Percentiles rank a stretch among this genome's conserved stretches.
Evolutionary conservation across 1,284 basidiomycete genomes (phyloP).

Genomic region (Neolentinus lepideus): DNA sequence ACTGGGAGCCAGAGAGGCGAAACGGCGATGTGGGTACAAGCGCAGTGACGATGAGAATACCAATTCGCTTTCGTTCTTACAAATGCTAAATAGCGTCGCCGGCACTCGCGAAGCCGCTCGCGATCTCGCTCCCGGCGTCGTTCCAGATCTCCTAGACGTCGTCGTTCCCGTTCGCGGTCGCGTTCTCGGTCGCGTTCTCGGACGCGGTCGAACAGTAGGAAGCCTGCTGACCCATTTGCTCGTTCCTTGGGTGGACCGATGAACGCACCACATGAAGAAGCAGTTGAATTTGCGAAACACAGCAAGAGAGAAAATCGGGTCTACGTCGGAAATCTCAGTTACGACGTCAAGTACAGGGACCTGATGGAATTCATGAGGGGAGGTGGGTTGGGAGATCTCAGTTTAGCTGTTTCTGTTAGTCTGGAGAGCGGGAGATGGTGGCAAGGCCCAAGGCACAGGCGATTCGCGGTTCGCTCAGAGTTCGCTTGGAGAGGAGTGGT

Average conservation of each 20-base stretch:
- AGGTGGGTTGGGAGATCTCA: slow-evolving; percentile 89
- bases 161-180: slow-evolving; percentile 47
- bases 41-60: slow-evolving; percentile 9
- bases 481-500: slow-evolving; percentile 6
- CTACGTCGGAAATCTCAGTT: slow-evolving; percentile 96
- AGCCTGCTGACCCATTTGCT: slow-evolving; percentile 55
- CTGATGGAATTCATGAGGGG: slow-evolving; percentile 98
- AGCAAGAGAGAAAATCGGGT: slow-evolving; percentile 97
- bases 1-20: slow-evolving; percentile 75
- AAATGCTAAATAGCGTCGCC: slow-evolving; percentile 35
- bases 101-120: slow-evolving; percentile 47
- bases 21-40: slow-evolving; percentile 43
- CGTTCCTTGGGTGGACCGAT: slow-evolving; percentile 85
- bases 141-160: slow-evolving; percentile 58
- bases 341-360: slow-evolving; percentile 96
- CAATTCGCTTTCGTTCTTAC: slow-evolving; percentile 12
- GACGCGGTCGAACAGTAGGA: slow-evolving; percentile 56
- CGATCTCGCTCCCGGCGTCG: slow-evolving; percentile 62
- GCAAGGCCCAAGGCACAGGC: not conserved
- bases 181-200: slow-evolving; percentile 52
- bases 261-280: slow-evolving; percentile 86
- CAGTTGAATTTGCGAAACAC: slow-evolving; percentile 83
- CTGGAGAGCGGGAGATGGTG: slow-evolving; percentile 1
- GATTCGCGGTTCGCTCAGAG: slow-evolving; percentile 5
- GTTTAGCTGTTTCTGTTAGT: slow-evolving; percentile 31